Evolutionary conservation across 2,329 filamentous ascomycete species (phyloP).

Genomic region (Botrytis porri): DNA sequence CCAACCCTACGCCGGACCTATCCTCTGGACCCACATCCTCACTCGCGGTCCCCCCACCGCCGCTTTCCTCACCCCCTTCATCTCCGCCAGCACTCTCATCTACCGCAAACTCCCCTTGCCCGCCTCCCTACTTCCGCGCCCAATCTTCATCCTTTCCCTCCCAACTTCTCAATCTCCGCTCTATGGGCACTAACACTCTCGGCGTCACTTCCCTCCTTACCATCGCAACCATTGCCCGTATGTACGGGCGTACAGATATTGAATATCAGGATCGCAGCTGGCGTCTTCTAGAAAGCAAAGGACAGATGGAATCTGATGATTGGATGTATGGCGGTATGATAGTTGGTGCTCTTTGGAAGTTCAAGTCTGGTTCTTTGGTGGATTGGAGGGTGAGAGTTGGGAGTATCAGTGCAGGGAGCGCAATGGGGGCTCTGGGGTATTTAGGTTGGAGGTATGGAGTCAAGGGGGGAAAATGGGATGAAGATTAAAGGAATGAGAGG

Average conservation of each 20-base stretch:
- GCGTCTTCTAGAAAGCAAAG: conserved; percentile 58
- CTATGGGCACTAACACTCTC: conserved; percentile 46
- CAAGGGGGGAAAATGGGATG: conserved; percentile 41
- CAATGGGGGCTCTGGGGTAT: conserved; percentile 49
- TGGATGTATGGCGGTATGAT: conserved; percentile 49
- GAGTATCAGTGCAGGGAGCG: conserved; percentile 47
- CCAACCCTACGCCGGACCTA: conserved; percentile 52
- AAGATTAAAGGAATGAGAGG: conserved; percentile 7
- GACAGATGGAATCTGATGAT: conserved; percentile 56
- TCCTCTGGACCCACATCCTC: conserved; percentile 59
- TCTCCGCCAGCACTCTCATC: conserved; percentile 37
- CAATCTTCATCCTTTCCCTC: conserved; percentile 30
- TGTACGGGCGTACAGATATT: conserved; percentile 55
- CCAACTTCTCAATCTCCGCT: conserved; percentile 42
- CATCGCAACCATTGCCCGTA: conserved; percentile 46
- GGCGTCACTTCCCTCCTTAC: conserved; percentile 46
- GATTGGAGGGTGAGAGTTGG: conserved; percentile 46
- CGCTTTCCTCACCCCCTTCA: conserved; percentile 46
- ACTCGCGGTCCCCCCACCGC: conserved; percentile 54
- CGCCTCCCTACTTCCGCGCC: conserved; percentile 15
- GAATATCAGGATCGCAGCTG: conserved; percentile 65
- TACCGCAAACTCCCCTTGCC: neutral
- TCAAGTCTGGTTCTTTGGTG: conserved; percentile 32
- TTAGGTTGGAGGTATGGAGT: conserved; percentile 51
- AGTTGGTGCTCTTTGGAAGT: conserved; percentile 29